A percentile compares a stretch with the other conserved stretches of the same genome.
Conservation (phyloP, 2,329 filamentous ascomycete species). For the Peltaster fructicola region DNA sequence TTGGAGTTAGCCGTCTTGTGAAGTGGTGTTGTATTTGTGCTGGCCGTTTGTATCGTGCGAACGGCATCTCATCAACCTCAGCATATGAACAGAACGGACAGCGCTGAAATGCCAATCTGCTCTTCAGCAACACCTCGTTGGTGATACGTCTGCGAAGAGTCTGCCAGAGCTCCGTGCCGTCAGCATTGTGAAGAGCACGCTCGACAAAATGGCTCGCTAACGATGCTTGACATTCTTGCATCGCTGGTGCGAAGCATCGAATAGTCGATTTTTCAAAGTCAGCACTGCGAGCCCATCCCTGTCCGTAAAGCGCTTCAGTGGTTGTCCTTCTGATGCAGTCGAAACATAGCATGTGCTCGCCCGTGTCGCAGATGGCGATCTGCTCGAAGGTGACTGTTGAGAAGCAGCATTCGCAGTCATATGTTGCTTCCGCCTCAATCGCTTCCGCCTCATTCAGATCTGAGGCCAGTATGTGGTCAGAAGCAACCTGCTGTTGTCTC, state of each 20-base stretch:
- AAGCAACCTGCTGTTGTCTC: conserved; percentile 21
- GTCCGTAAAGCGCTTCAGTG: conserved; percentile 79
- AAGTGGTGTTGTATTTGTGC: conserved; percentile 21
- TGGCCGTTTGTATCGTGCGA: conserved; percentile 7
- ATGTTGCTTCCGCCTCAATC: conserved; percentile 28
- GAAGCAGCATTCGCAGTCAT: conserved; percentile 68
- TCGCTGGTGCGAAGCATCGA: conserved; percentile 62
- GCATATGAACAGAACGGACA: conserved; percentile 89
- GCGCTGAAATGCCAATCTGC: conserved; percentile 55
- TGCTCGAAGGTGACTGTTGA: conserved; percentile 53
- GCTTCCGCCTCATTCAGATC: conserved; percentile 32
- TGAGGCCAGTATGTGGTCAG: conserved; percentile 25
- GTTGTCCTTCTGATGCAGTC: conserved; percentile 67
- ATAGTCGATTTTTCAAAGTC: conserved; percentile 56
- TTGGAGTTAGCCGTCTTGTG: no score
- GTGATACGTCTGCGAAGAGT: conserved; percentile 67
- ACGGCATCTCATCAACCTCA: conserved; percentile 48
- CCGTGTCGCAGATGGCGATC: conserved; percentile 50
- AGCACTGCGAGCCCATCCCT: conserved; percentile 74
- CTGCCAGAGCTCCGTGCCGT: conserved; percentile 51
- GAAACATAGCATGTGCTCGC: conserved; percentile 61
- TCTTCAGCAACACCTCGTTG: conserved; percentile 56
- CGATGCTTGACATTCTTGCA: conserved; percentile 49
- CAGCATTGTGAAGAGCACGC: conserved; percentile 54
- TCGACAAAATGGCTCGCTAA: conserved; percentile 52